A percentile compares a stretch with the other conserved stretches of the same genome.
Conservation (phyloP, 371 early-diverging fungal genomes). For the Rhizopus arrhizus region DNA sequence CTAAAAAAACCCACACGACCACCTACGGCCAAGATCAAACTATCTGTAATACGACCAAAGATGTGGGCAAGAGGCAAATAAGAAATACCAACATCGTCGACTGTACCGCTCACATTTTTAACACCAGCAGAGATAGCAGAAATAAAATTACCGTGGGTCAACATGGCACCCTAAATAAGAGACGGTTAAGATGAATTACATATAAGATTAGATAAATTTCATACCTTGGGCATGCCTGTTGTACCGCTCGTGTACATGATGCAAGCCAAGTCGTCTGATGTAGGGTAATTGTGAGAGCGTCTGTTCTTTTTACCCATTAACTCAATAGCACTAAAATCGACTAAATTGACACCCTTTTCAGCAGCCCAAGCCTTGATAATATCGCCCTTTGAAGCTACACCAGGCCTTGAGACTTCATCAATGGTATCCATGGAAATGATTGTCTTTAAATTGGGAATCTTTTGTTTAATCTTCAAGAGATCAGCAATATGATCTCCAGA, state of each 20-base stretch:
- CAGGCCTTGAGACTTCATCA: slow-evolving; percentile 44
- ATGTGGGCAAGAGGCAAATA: slow-evolving; percentile 94
- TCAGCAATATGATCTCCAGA: slow-evolving; percentile 69
- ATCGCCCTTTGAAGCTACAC: slow-evolving; percentile 41
- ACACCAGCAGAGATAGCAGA: slow-evolving; percentile 34
- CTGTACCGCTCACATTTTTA: slow-evolving; percentile 28
- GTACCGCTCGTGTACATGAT: slow-evolving; percentile 97
- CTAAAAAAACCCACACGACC: slow-evolving; percentile 81
- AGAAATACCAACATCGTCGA: slow-evolving; percentile 52
- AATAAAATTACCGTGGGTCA: slow-evolving; percentile 57
- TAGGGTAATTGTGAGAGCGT: slow-evolving; percentile 47
- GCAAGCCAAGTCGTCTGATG: slow-evolving; percentile 72
- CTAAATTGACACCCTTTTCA: slow-evolving; percentile 53
- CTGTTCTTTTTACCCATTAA: slow-evolving; percentile 47
- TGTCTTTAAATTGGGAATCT: slow-evolving; percentile 65
- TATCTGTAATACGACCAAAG: slow-evolving; percentile 75
- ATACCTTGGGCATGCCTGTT: slow-evolving; percentile 72
- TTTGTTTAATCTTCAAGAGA: slow-evolving; percentile 55
- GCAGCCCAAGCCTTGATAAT: slow-evolving; percentile 58
- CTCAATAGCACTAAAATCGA: slow-evolving; percentile 70
- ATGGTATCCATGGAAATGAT: slow-evolving; percentile 79
- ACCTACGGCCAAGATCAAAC: slow-evolving; percentile 36
- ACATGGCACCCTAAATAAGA: slow-evolving; percentile 50
- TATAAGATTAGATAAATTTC: slow-evolving; percentile 1
- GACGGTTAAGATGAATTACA: neutral